These are phyloP conservation scores for Pezicula radicicola DNA, from an alignment of 2,329 filamentous ascomycete genomes.

Conservation along the genomic window DNA sequence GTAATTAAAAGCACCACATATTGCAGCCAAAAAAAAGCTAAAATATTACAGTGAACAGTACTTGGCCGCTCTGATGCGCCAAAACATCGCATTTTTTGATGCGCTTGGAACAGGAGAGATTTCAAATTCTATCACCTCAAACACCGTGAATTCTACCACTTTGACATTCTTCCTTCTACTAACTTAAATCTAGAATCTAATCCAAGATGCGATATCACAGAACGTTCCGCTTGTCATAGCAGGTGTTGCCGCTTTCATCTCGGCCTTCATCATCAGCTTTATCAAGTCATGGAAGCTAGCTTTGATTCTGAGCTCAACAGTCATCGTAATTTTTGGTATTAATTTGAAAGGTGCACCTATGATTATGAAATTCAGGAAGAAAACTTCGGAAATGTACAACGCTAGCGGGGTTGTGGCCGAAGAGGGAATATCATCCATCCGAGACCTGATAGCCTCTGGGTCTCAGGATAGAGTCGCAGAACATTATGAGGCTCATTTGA, in stretches of 20 bases:
- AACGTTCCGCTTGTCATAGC: conserved; percentile 76
- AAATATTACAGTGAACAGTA: conserved; percentile 56
- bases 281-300: conserved; percentile 88
- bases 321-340: conserved; percentile 71
- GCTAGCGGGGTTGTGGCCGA: conserved; percentile 83
- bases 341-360: conserved; percentile 72
- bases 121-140: conserved; percentile 85
- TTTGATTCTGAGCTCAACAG: conserved; percentile 75
- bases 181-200: conserved; percentile 46
- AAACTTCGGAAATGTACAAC: conserved; percentile 72
- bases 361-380: conserved; percentile 76
- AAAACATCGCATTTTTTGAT: conserved; percentile 90
- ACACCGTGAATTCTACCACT: conserved; percentile 52
- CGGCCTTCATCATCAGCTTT: conserved; percentile 85
- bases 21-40: too few species aligned
- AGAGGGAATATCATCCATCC: conserved; percentile 86
- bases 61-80: conserved; percentile 73
- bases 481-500: conserved; percentile 75
- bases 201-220: conserved; percentile 89
- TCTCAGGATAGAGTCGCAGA: conserved; percentile 82
- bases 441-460: conserved; percentile 86
- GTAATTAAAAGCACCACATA: neutral
- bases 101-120: conserved; percentile 87
- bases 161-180: too few species aligned
- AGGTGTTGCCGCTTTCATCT: conserved; percentile 77